Evolutionary conservation across 2,329 filamentous ascomycete genomes (phyloP).

Genomic region (Pseudogymnoascus pannorum): DNA sequence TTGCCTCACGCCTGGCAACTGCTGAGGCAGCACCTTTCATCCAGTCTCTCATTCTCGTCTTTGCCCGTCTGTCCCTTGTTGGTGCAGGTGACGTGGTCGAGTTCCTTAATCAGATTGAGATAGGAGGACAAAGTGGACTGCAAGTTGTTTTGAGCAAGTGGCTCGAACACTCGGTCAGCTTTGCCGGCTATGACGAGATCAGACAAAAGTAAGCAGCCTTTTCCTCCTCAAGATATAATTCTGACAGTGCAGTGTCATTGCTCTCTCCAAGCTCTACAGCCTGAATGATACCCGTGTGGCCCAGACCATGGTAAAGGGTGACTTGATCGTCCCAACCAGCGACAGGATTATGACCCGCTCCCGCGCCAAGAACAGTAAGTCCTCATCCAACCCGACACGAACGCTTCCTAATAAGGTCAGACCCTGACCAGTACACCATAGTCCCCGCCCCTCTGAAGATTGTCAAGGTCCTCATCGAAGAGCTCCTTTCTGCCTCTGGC

Average conservation of each 20-base stretch:
- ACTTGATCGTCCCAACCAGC: constrained; percentile 72
- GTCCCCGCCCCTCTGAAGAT: constrained; percentile 90
- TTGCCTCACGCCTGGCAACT: constrained; percentile 74
- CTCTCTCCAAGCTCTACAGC: constrained; percentile 82
- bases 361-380: constrained; percentile 71
- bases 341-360: constrained; percentile 91
- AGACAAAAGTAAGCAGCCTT: constrained; percentile 71
- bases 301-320: constrained; percentile 81
- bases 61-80: constrained; percentile 79
- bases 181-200: constrained; percentile 97
- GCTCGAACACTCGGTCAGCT: constrained; percentile 94
- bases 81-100: constrained; percentile 85
- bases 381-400: constrained; percentile 19
- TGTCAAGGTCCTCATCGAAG: constrained; percentile 88
- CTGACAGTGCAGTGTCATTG: constrained; percentile 64
- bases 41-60: constrained; percentile 90
- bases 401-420: constrained; percentile 34
- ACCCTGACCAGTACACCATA: constrained; percentile 83
- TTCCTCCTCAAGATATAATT: neutral
- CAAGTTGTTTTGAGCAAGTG: constrained; percentile 88
- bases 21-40: constrained; percentile 86
- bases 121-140: constrained; percentile 73
- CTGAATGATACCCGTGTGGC: constrained; percentile 74
- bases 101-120: constrained; percentile 78
- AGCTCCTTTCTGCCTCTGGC: constrained; percentile 75